Evolutionary conservation across 2,329 filamentous ascomycete species (phyloP), one percentile per base, ranked within the genome.

Genomic region (Peltaster fructicola): DNA sequence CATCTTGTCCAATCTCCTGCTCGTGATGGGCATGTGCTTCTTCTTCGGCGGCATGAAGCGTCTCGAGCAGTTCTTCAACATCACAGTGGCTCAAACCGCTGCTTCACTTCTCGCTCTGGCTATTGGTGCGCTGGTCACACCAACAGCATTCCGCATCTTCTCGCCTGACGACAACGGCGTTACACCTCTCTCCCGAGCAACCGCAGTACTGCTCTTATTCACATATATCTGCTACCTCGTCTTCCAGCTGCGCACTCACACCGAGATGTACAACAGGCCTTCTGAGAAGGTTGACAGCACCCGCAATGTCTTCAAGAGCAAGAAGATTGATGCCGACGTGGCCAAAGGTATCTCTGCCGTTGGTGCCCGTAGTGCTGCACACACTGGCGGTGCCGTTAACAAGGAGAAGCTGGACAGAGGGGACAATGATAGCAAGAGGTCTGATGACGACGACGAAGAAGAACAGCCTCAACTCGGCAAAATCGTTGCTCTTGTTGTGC

Each of bases 11-110:
- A 93, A 93, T 47, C 52, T 95, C 30, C 65, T 92, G 3, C 66
- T 92, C 8, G 80, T 92, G 25, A 59, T 92, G 59, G 84, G 81
- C 28, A 90, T 84, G 70, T 88, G 74, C 47, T 93, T 90, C 61
- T 88, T 91, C 57, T 74, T 79, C 32, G 82, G 80, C 24, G 81
- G 81, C 4, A 49, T 90, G 38, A 73, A 76, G 30, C 69, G 84
- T 14, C 45, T 66, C 14, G 77, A 90, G 47, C 85, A 93, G 48
- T 73, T 69, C 50, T 95, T 93, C 65, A 92, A 93, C 57, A 70
- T 77, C 16, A 85, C 79, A 0, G 82, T 93, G 5, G 84, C 84
- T 0, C 82, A 92, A 50, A 92, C 84, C 0, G 79, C 82, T 3
- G 73, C 82, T 8, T 81, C 75, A 42, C 55, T 91, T 25, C 65